Evolutionary conservation across 306 rosid species (phyloP), one percentile per base, ranked within the genome.

Genomic region (Trifolium pratense): DNA sequence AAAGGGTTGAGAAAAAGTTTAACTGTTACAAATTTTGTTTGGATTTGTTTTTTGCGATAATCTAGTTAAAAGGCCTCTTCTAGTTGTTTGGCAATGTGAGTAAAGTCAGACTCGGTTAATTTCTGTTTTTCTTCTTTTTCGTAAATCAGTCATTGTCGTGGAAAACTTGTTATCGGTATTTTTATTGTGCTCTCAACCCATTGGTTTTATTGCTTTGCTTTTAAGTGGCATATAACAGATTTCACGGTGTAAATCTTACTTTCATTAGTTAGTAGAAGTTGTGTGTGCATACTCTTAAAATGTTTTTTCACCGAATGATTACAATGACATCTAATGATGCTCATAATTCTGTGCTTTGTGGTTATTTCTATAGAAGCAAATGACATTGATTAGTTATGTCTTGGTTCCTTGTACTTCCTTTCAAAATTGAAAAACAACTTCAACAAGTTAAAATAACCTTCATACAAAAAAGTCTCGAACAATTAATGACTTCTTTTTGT

Each of bases 31-130:
- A 14, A 16, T 42, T 68, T 68, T 68, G 32, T 68, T 77, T 11
- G 65, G 14, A 26, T 5, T 15, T 43, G 2, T 72, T 80, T 57
- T 18, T 36, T 25, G 59, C 58, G 63, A 40, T 64, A 53, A 40
- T 73, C 42, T 78, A 26, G 65, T 16, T 34, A 17, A 73, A 52
- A 66, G 53, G 37, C 51, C 3, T 52, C 59, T 67, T 52, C 18
- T 68, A 58, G 51, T 71, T 79, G 71, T 34, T 62, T 59, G 71
- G 51, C 72, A 57, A n/a, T 69, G 55, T 74, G 61, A 69, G 63
- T 70, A 51, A 43, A 51, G 66, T 53, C 68, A 11, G 21, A 64
- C 68, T 18, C 71, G 34, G 56, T 36, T 71, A 36, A 25, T 10
- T 17, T 29, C 8, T 40, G n/a, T 53, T 51, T 5, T 18, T 64